Evolutionary conservation across 2,329 filamentous ascomycete species (phyloP).

Genomic region (Colletotrichum sp.): DNA sequence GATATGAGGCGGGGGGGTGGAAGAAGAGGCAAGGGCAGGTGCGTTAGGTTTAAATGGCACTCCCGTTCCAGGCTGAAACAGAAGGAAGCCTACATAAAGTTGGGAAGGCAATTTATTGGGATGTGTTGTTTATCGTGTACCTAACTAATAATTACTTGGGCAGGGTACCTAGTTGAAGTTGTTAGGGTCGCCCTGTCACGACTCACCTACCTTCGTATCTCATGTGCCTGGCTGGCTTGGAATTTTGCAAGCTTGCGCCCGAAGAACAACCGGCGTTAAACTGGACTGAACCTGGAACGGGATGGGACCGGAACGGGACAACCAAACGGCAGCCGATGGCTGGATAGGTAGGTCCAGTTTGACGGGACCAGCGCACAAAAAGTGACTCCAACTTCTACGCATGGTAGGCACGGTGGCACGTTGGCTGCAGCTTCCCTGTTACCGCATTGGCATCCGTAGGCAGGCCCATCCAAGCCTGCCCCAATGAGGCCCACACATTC

Average conservation of each 20-base stretch:
- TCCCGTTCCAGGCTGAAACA: not conserved
- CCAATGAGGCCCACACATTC: not conserved
- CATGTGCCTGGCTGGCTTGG: not conserved
- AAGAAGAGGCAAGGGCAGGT: not conserved
- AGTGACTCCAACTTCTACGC: not conserved
- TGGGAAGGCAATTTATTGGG: not conserved
- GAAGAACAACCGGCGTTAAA: not conserved
- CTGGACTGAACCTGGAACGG: not conserved
- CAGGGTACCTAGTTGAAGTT: not conserved
- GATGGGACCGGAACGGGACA: not conserved
- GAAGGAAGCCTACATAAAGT: not conserved
- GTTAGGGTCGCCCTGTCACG: not conserved
- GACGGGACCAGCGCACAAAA: not conserved
- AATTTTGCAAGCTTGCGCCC: not conserved
- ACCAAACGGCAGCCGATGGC: not conserved
- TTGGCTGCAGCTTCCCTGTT: not conserved
- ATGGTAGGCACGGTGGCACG: not conserved
- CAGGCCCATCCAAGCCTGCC: not conserved
- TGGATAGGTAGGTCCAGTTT: not conserved
- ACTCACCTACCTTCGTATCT: not conserved
- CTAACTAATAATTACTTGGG: not conserved
- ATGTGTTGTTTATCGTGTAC: not conserved
- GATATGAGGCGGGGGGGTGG: not conserved
- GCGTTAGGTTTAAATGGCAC: not conserved
- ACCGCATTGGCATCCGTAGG: not conserved